Evolutionary conservation across 2,329 filamentous ascomycete species (phyloP).

Genomic region (Monosporascus sp.): DNA sequence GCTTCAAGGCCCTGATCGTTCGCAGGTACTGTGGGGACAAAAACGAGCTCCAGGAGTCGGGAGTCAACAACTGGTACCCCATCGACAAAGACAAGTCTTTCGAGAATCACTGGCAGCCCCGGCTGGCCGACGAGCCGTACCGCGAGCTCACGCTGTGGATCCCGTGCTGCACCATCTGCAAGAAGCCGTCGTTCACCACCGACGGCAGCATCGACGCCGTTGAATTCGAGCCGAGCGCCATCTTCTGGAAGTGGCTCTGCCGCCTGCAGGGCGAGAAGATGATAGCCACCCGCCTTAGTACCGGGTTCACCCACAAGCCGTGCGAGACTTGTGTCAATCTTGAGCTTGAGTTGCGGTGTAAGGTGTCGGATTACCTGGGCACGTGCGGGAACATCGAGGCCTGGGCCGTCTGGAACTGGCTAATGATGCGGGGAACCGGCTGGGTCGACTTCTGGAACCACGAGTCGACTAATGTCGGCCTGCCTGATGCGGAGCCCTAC

Average conservation of each 20-base stretch:
- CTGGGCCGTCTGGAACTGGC: conserved; percentile 18
- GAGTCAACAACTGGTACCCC: not conserved
- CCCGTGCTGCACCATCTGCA: conserved; percentile 16
- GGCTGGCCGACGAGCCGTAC: conserved; percentile 4
- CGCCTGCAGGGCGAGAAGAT: not conserved
- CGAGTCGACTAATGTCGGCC: conserved; percentile 4
- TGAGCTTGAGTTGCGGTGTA: conserved; percentile 10
- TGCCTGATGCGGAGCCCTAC: conserved; percentile 5
- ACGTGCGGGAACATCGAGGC: conserved; percentile 1
- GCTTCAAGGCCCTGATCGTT: not conserved
- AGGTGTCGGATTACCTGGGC: conserved; percentile 7
- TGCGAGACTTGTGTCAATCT: conserved; percentile 13
- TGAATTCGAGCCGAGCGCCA: conserved; percentile 12
- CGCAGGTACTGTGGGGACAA: not conserved
- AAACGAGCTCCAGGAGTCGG: not conserved
- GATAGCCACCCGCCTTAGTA: conserved; percentile 7
- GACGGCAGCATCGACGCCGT: conserved; percentile 10
- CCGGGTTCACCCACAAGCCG: conserved; percentile 14
- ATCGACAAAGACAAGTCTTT: not conserved
- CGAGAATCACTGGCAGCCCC: not conserved
- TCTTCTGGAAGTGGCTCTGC: conserved; percentile 13
- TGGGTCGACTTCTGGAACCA: conserved; percentile 12
- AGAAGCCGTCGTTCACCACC: conserved; percentile 3
- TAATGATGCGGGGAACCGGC: conserved; percentile 8
- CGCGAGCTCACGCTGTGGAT: conserved; percentile 13